A percentile compares a stretch with the other conserved stretches of the same genome.
phyloP scores from a whole-genome alignment of 805 yeast species.

The Sungouiozyma intestinalis region DNA sequence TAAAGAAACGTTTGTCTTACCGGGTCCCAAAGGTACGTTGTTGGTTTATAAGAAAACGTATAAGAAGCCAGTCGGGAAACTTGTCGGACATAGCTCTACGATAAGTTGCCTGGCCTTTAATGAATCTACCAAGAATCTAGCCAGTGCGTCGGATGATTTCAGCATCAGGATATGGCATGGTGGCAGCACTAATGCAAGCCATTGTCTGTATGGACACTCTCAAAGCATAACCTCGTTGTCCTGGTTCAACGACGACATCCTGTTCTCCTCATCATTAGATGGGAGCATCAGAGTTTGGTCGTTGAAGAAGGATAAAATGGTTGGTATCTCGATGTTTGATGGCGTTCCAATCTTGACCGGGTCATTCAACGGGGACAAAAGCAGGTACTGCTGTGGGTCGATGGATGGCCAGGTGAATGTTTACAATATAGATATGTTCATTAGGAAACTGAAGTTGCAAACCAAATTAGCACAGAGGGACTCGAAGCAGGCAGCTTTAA shows the following conservation, averaged over 20 bases:
- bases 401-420: slow-evolving; percentile 49
- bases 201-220: slow-evolving; percentile 42
- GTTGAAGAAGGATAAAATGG: slow-evolving; percentile 19
- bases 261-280: slow-evolving; percentile 57
- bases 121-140: slow-evolving; percentile 39
- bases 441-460: slow-evolving; percentile 9
- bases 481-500: slow-evolving; percentile 18
- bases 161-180: slow-evolving; percentile 69
- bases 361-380: slow-evolving; percentile 39
- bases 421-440: slow-evolving; percentile 33
- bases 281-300: slow-evolving; percentile 66
- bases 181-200: slow-evolving; percentile 41
- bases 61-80: slow-evolving; percentile 37
- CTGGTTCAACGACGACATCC: slow-evolving; percentile 40
- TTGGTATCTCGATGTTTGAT: slow-evolving; percentile 29
- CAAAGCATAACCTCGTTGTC: slow-evolving; percentile 45
- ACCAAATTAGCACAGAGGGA: background rate
- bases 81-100: slow-evolving; percentile 56
- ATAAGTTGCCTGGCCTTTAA: slow-evolving; percentile 50
- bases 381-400: slow-evolving; percentile 52
- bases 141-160: slow-evolving; percentile 72
- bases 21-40: slow-evolving; percentile 47
- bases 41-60: slow-evolving; percentile 44
- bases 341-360: slow-evolving; percentile 49
- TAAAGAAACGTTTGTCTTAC: slow-evolving; percentile 55